Conservation (phyloP, 371 early-diverging fungal species). For the Mortierella sp. region DNA sequence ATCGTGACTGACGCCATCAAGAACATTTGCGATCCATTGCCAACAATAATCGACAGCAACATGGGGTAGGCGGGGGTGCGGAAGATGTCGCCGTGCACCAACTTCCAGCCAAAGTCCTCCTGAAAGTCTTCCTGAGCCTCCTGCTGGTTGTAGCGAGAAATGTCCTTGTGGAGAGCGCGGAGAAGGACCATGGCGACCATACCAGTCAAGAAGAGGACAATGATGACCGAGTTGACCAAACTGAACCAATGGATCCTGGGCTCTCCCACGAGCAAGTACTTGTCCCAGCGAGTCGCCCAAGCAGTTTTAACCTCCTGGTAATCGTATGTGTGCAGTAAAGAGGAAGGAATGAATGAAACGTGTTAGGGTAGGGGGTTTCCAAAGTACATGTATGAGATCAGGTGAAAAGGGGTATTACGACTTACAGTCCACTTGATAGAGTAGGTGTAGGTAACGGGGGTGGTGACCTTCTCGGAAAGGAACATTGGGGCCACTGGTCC, state of each 20-base stretch:
- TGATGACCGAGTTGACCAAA: conserved; percentile 91
- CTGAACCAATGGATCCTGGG: conserved; percentile 90
- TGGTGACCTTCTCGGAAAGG: conserved; percentile 66
- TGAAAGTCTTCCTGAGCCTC: conserved; percentile 87
- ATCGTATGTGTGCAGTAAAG: no score
- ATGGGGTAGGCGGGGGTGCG: conserved; percentile 85
- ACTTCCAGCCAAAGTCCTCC: conserved; percentile 95
- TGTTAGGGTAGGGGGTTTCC: background rate
- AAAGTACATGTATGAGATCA: background rate
- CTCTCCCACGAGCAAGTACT: conserved; percentile 86
- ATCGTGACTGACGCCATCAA: conserved; percentile 87
- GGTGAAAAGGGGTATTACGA: background rate
- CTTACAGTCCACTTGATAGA: conserved; percentile 86
- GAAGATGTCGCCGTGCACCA: conserved; percentile 94
- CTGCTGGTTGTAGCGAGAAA: conserved; percentile 87
- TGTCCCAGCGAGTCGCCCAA: conserved; percentile 98
- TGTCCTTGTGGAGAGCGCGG: conserved; percentile 88
- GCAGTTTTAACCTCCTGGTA: conserved; percentile 69
- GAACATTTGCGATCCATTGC: conserved; percentile 93
- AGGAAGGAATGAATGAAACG: background rate
- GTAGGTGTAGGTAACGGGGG: conserved; percentile 85
- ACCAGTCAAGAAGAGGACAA: conserved; percentile 90
- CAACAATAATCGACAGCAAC: conserved; percentile 89
- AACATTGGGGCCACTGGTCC: conserved; percentile 57
- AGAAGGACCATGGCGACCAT: conserved; percentile 92